Conservation (phyloP, 495 filamentous ascomycete species). For the Hyaloscypha finlandica region DNA sequence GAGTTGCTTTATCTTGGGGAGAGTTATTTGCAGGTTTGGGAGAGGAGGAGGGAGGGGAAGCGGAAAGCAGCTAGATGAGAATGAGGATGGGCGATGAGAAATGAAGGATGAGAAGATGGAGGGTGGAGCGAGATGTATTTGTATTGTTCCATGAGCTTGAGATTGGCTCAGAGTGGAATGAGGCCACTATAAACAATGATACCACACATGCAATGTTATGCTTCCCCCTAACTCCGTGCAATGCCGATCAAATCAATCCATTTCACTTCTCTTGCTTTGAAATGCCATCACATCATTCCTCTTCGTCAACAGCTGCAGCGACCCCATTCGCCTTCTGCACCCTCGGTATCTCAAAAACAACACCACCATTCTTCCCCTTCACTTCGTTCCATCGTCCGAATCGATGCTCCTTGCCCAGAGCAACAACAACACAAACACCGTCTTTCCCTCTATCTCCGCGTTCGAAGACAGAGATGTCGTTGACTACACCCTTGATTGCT, state of each 20-base stretch:
- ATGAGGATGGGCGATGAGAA: background rate
- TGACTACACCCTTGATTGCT: slow-evolving; percentile 73
- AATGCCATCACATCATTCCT: background rate
- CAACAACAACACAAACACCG: slow-evolving; percentile 78
- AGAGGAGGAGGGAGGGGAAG: slow-evolving; percentile 65
- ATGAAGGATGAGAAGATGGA: background rate
- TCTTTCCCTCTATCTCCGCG: slow-evolving; percentile 67
- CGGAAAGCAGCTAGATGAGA: slow-evolving; percentile 11
- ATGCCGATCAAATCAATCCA: background rate
- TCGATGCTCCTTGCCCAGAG: slow-evolving; percentile 81
- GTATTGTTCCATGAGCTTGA: background rate
- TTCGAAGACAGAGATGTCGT: slow-evolving; percentile 84
- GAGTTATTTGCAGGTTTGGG: slow-evolving; percentile 96
- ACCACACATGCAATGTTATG: slow-evolving; percentile 9
- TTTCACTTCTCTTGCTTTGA: no score
- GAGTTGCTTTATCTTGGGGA: slow-evolving; percentile 91
- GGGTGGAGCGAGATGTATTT: slow-evolving; percentile 1
- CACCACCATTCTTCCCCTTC: slow-evolving; percentile 72
- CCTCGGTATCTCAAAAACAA: slow-evolving; percentile 77
- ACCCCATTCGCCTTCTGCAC: slow-evolving; percentile 25
- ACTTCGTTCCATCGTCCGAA: slow-evolving; percentile 74
- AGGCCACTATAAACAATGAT: slow-evolving; percentile 18
- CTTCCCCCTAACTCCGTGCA: slow-evolving; percentile 4
- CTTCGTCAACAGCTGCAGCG: slow-evolving; percentile 6
- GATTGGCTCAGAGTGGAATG: background rate